A percentile compares a stretch with the other conserved stretches of the same genome.
These are phyloP conservation scores for Dillenia turbinata DNA, from an alignment of 164 flowering plant genomes.

Conservation along the genomic window DNA sequence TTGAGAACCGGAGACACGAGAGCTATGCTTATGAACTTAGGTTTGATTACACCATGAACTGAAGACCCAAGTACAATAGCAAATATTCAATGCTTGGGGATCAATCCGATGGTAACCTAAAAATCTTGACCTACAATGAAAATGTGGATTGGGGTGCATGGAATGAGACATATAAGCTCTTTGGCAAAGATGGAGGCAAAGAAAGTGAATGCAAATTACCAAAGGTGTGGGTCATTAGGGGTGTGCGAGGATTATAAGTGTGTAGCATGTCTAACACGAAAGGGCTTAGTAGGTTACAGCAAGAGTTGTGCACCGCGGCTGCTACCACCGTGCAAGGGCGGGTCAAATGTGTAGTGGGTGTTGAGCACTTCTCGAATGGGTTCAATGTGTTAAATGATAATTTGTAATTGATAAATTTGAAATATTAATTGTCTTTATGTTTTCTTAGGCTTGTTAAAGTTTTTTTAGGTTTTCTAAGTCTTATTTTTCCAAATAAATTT, in stretches of 20 bases:
- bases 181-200: slow-evolving; percentile 10
- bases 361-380: slow-evolving; percentile 22
- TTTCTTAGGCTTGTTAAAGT: too few species aligned
- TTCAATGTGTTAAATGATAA: neutral
- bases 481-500: too few species aligned
- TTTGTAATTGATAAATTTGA: too few species aligned
- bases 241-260: slow-evolving; percentile 23
- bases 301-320: slow-evolving; percentile 20
- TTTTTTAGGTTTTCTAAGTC: too few species aligned
- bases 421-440: too few species aligned
- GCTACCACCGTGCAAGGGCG: slow-evolving; percentile 7
- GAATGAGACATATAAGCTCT: slow-evolving; percentile 23
- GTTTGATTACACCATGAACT: neutral
- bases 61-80: slow-evolving; percentile 18
- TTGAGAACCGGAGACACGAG: slow-evolving; percentile 4
- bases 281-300: slow-evolving; percentile 26
- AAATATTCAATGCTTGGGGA: slow-evolving; percentile 19
- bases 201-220: slow-evolving; percentile 26
- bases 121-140: slow-evolving; percentile 20
- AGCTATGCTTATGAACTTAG: slow-evolving; percentile 9
- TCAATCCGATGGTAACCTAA: slow-evolving; percentile 29
- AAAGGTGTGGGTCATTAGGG: slow-evolving; percentile 30
- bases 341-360: slow-evolving; percentile 13
- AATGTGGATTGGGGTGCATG: slow-evolving; percentile 13
- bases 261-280: slow-evolving; percentile 26